Evolutionary conservation across 805 yeast genomes (phyloP).

Genomic region (Saccharomyces mikatae): DNA sequence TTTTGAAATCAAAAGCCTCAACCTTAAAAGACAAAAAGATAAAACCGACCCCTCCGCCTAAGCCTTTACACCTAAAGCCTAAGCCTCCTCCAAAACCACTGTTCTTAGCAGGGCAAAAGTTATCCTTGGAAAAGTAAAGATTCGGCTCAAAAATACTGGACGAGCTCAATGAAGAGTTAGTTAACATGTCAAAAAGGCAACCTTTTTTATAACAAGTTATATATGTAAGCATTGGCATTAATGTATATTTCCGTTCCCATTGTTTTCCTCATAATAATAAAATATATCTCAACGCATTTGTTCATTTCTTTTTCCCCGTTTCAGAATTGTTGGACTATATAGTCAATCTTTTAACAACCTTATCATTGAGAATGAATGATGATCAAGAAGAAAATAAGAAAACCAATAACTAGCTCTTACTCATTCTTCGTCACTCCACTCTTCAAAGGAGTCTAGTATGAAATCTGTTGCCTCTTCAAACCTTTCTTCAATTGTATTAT

Average conservation of each 20-base stretch:
- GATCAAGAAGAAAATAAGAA: constrained; percentile 11
- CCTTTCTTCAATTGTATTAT: constrained; percentile 69
- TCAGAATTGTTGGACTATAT: background rate
- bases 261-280: background rate
- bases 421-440: constrained; percentile 40
- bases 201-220: background rate
- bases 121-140: background rate
- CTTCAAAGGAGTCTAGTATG: constrained; percentile 70
- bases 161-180: background rate
- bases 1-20: background rate
- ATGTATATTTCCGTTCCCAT: background rate
- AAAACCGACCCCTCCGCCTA: constrained; percentile 44
- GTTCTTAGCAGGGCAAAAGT: constrained; percentile 28
- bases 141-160: background rate
- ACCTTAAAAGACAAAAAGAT: constrained; percentile 4
- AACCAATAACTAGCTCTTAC: constrained; percentile 25
- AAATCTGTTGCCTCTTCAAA: constrained; percentile 83
- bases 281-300: background rate
- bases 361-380: background rate
- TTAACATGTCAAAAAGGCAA: background rate
- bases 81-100: constrained; percentile 41
- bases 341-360: background rate
- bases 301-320: background rate
- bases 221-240: background rate
- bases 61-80: constrained; percentile 36